Conservation (phyloP, 768 basidiomycete species). For the Fistulinella prunicolor region DNA sequence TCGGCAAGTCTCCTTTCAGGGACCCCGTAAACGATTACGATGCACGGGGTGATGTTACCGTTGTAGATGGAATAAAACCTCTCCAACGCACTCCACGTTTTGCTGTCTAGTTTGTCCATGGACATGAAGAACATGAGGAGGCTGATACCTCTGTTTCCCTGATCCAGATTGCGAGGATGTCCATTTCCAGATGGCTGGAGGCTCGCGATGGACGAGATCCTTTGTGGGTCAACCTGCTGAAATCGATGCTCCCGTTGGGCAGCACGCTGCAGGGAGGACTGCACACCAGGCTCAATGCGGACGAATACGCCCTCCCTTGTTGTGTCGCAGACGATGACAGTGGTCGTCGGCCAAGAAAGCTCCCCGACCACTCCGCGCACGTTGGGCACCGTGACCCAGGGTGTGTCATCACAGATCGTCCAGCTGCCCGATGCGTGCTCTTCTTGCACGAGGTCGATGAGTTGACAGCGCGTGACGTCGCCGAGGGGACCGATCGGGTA, state of each 20-base stretch:
- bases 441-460: conserved; percentile 11
- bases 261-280: conserved; percentile 3
- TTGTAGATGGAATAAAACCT: conserved; percentile 13
- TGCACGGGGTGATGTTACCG: conserved; percentile 13
- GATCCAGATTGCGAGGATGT: neutral
- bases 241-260: conserved; percentile 11
- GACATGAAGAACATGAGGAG: conserved; percentile 18
- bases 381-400: conserved; percentile 15
- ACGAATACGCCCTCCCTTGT: conserved; percentile 7
- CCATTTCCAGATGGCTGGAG: conserved; percentile 1
- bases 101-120: neutral
- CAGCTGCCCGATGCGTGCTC: conserved; percentile 11
- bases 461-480: neutral
- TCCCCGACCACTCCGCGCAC: conserved; percentile 18
- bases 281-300: conserved; percentile 7
- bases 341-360: conserved; percentile 20
- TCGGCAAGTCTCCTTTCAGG: conserved; percentile 8
- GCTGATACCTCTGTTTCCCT: conserved; percentile 2
- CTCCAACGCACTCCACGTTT: conserved; percentile 15
- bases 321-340: conserved; percentile 17
- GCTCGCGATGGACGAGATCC: neutral
- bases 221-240: conserved; percentile 14
- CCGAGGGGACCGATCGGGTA: neutral
- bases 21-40: conserved; percentile 16
- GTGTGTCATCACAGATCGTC: conserved; percentile 5